A percentile compares a stretch with the other conserved stretches of the same genome.
Evolutionary conservation across 2,329 filamentous ascomycete genomes (phyloP).

Genomic region (Xylariaceae sp.): DNA sequence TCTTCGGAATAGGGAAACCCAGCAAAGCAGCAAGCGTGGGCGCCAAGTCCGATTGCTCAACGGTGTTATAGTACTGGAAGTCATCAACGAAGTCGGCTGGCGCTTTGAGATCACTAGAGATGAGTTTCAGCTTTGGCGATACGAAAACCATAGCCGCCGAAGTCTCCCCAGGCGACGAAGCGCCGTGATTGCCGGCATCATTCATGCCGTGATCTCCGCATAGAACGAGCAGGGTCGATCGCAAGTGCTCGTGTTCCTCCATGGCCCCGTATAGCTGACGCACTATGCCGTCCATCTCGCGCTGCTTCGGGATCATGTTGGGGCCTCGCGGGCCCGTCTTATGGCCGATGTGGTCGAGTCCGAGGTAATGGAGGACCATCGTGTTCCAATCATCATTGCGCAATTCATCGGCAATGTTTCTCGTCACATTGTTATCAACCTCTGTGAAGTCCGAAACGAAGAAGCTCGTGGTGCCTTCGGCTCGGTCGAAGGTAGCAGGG

Average conservation of each 20-base stretch:
- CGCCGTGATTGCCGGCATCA: slow-evolving; percentile 93
- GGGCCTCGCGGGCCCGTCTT: slow-evolving; percentile 85
- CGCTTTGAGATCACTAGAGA: slow-evolving; percentile 41
- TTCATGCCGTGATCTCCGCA: slow-evolving; percentile 99
- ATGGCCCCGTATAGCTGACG: slow-evolving; percentile 71
- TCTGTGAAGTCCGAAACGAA: slow-evolving; percentile 98
- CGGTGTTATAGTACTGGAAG: slow-evolving; percentile 74
- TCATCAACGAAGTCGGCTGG: slow-evolving; percentile 60
- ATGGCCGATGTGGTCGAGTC: slow-evolving; percentile 94
- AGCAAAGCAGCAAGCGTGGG: slow-evolving; percentile 83
- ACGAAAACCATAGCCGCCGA: slow-evolving; percentile 89
- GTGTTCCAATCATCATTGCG: slow-evolving; percentile 78
- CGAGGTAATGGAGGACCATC: slow-evolving; percentile 92
- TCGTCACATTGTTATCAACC: slow-evolving; percentile 95
- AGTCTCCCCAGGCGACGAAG: slow-evolving; percentile 88
- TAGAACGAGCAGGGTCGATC: slow-evolving; percentile 75
- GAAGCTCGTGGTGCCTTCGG: slow-evolving; percentile 94
- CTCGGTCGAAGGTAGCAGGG: slow-evolving; percentile 76
- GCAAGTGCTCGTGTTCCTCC: slow-evolving; percentile 61
- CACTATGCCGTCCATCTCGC: slow-evolving; percentile 86
- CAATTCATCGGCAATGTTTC: slow-evolving; percentile 76
- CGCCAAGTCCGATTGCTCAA: slow-evolving; percentile 94
- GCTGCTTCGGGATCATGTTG: slow-evolving; percentile 89
- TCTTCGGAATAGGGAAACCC: slow-evolving; percentile 81
- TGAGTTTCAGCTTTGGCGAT: slow-evolving; percentile 68